Conservation (phyloP, 148 eudicot genomes). For the Limonium bicolor region DNA sequence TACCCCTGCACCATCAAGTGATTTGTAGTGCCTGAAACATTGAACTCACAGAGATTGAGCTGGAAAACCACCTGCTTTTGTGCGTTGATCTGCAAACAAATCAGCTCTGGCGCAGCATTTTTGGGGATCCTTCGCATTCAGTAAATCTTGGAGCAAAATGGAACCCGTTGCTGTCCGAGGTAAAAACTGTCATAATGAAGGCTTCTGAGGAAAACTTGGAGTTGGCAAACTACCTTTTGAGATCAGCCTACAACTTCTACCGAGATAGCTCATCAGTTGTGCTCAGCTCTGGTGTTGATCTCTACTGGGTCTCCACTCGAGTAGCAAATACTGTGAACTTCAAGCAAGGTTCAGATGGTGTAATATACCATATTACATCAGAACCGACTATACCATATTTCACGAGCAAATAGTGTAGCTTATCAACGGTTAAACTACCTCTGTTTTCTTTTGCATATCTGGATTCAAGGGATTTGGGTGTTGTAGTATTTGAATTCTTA, state of each 20-base stretch:
- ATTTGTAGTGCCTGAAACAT: conserved; percentile 18
- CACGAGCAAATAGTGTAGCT: too few relatives aligned
- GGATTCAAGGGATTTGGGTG: too few relatives aligned
- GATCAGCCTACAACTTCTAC: conserved; percentile 72
- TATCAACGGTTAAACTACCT: too few relatives aligned
- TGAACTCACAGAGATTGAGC: conserved; percentile 17
- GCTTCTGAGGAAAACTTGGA: conserved; percentile 65
- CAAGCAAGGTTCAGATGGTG: conserved; percentile 50
- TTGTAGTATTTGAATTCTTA: too few relatives aligned
- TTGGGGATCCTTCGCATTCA: conserved; percentile 45
- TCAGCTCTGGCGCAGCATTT: conserved; percentile 65
- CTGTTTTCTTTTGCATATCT: too few relatives aligned
- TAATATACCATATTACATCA: too few relatives aligned
- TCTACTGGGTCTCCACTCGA: conserved; percentile 58
- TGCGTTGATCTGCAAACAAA: conserved; percentile 62
- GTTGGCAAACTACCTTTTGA: conserved; percentile 54
- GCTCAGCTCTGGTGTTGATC: conserved; percentile 54
- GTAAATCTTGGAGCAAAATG: conserved; percentile 53
- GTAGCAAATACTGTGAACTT: conserved; percentile 33
- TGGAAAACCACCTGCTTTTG: conserved; percentile 48
- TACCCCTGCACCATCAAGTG: conserved; percentile 38
- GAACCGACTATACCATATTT: too few relatives aligned
- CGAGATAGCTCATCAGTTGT: conserved; percentile 70
- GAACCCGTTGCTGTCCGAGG: conserved; percentile 49
- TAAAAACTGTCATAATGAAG: conserved; percentile 59